Conservation (phyloP, 768 basidiomycete genomes). For the Pleurotus djamor region DNA sequence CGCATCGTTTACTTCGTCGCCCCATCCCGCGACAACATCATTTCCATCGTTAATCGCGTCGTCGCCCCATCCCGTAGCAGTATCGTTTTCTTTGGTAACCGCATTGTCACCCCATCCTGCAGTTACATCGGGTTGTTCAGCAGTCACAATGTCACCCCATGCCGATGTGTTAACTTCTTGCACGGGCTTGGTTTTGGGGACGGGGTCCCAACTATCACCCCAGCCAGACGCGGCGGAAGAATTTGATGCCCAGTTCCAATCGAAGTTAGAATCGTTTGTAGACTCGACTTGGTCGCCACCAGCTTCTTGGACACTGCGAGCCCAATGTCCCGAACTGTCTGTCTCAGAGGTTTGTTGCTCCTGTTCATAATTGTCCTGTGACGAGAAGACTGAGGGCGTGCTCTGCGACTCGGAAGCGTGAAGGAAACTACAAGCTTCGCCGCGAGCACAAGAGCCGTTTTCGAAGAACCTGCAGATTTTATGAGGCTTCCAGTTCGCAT, state of each 20-base stretch:
- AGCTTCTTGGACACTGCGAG: too few species aligned
- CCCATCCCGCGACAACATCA: too few species aligned
- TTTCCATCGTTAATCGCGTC: not conserved
- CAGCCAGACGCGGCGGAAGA: not conserved
- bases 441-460: constrained; percentile 5
- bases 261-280: too few species aligned
- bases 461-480: constrained; percentile 9
- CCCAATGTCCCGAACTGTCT: too few species aligned
- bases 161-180: too few species aligned
- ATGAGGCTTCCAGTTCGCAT: not conserved
- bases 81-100: too few species aligned
- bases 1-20: too few species aligned
- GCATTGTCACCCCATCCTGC: not conserved
- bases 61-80: constrained; percentile 4
- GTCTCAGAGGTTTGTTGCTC: too few species aligned
- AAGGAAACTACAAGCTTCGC: constrained; percentile 5
- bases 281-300: too few species aligned
- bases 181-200: too few species aligned
- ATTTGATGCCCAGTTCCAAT: too few species aligned
- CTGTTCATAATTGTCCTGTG: not conserved
- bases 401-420: not conserved
- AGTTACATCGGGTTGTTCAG: not conserved
- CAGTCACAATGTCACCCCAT: not conserved
- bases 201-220: not conserved
- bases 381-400: not conserved